phyloP scores from a whole-genome alignment of 1,284 basidiomycete species.

The Marasmius tenuissimus region DNA sequence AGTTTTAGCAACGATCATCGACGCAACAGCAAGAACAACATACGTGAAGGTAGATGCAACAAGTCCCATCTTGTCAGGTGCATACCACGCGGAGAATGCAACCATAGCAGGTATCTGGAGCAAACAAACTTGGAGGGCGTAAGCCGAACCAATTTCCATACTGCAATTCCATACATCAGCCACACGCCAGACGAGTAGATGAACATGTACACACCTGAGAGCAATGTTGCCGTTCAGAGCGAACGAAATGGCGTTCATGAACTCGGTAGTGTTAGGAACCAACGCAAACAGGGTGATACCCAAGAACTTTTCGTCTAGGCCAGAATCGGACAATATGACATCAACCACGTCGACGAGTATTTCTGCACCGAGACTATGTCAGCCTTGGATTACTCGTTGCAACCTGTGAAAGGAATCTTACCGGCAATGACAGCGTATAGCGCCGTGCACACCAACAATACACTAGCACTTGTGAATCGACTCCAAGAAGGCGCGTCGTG shows the following conservation, averaged over 20 bases:
- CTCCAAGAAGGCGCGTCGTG: conserved; percentile 99
- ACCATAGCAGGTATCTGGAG: conserved; percentile 99
- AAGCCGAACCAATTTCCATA: conserved; percentile 99
- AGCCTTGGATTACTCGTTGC: conserved; percentile 8
- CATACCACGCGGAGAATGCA: conserved; percentile 94
- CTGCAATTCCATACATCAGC: conserved; percentile 38
- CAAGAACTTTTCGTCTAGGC: conserved; percentile 97
- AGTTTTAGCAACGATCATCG: conserved; percentile 4
- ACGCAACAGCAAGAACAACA: conserved; percentile 24
- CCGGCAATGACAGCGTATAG: conserved; percentile 96
- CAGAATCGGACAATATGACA: conserved; percentile 89
- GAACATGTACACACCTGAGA: conserved; percentile 63
- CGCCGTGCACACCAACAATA: conserved; percentile 86
- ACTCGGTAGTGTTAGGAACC: conserved; percentile 98
- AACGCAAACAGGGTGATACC: conserved; percentile 96
- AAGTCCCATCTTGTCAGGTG: conserved; percentile 79
- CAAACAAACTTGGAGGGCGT: conserved; percentile 96
- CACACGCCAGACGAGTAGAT: not conserved
- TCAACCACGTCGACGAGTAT: conserved; percentile 96
- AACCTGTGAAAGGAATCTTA: conserved; percentile 37
- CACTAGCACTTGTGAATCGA: conserved; percentile 80
- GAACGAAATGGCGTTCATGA: conserved; percentile 99
- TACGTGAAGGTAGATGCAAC: conserved; percentile 89
- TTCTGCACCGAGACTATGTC: conserved; percentile 47
- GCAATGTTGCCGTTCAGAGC: conserved; percentile 98